Conservation (phyloP, 2,329 filamentous ascomycete species). For the Monosporascus sp. region DNA sequence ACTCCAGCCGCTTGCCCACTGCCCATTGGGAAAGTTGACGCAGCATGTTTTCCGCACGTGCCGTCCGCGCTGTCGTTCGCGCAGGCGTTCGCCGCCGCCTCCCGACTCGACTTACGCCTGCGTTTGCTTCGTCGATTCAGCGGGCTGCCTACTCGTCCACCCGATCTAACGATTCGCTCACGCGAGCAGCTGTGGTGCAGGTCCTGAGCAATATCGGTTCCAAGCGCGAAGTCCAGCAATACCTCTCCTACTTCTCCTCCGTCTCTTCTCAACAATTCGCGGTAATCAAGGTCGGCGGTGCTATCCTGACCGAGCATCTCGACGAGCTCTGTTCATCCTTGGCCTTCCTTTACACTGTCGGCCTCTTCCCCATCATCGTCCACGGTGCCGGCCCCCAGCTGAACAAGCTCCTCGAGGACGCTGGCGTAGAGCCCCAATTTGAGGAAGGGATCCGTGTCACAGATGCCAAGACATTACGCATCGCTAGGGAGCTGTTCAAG, state of each 20-base stretch:
- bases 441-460: constrained; percentile 95
- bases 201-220: constrained; percentile 93
- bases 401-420: constrained; percentile 83
- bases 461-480: constrained; percentile 86
- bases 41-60: constrained; percentile 22
- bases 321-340: constrained; percentile 86
- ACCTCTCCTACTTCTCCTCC: constrained; percentile 94
- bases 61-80: constrained; percentile 22
- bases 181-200: constrained; percentile 78
- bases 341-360: constrained; percentile 89
- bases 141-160: constrained; percentile 28
- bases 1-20: neutral
- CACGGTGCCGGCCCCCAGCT: constrained; percentile 94
- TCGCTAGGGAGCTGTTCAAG: constrained; percentile 88
- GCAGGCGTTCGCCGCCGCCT: constrained; percentile 27
- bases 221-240: constrained; percentile 94
- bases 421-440: constrained; percentile 90
- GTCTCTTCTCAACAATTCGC: constrained; percentile 96
- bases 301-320: constrained; percentile 90
- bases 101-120: constrained; percentile 14
- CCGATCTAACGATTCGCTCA: constrained; percentile 47
- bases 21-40: neutral
- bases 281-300: constrained; percentile 96
- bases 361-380: constrained; percentile 90
- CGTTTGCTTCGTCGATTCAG: constrained; percentile 5